Conservation (phyloP, 2,329 filamentous ascomycete species). For the Fusarium sp. region DNA sequence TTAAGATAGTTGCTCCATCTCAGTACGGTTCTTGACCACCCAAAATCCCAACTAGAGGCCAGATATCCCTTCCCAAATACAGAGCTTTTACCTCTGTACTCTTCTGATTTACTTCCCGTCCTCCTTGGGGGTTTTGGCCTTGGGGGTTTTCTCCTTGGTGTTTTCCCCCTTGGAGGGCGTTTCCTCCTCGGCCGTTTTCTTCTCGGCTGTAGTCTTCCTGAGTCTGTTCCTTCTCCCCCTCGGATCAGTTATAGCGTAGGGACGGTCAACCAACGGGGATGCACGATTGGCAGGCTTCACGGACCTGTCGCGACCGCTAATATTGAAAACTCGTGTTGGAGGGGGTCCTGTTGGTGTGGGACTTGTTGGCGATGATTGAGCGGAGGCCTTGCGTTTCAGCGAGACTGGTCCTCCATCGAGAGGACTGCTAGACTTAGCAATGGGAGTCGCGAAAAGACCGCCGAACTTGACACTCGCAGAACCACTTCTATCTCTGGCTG, state of each 20-base stretch:
- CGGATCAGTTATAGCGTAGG: accelerated
- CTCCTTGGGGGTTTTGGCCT: background rate
- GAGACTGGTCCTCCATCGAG: accelerated
- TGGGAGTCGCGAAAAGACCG: accelerated
- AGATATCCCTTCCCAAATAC: background rate
- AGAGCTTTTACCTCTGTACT: background rate
- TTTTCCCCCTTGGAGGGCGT: no score
- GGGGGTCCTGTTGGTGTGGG: background rate
- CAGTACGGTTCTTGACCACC: background rate
- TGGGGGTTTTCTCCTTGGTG: no score
- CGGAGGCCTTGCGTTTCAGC: background rate
- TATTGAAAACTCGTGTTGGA: background rate
- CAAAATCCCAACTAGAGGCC: background rate
- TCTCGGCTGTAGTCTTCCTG: accelerated
- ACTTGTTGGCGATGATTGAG: background rate
- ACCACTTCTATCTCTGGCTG: accelerated
- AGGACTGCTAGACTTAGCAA: background rate
- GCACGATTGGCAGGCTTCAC: accelerated
- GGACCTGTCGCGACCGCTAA: no score
- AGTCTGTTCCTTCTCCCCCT: accelerated
- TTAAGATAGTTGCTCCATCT: background rate
- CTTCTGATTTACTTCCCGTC: background rate
- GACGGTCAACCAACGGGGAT: accelerated
- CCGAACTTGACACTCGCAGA: accelerated
- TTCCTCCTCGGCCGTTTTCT: background rate